Base-by-base conservation (phyloP, 805 yeast genomes). In the Metschnikowia bowlesiae region DNA sequence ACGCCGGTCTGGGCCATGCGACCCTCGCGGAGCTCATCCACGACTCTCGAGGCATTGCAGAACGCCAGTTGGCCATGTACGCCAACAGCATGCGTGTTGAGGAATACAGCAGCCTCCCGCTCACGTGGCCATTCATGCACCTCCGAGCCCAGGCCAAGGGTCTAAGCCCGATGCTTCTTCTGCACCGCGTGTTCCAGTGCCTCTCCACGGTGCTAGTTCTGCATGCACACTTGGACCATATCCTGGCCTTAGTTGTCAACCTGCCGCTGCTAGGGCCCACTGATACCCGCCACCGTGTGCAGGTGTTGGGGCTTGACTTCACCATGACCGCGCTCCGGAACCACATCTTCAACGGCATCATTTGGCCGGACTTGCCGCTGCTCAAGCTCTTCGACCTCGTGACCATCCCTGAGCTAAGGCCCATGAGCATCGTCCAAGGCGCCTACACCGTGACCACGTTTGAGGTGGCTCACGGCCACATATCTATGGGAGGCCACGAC, bases 181-280 rank as follows among this genome's bases (percentile, higher is more conserved):
- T 44, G 47, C 26, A 4, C 33, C 41, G 28, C 56, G 69, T 30
- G 62, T 76, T 8, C 63, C 67, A 46, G 57, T 63, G 45, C 47
- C 62, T 22, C 61, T 78, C 4, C 56, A 58, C 42, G 46, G 54
- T 31, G 37, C 69, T 84, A 44, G 76, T 90, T 29, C 81, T 96
- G 0, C 97, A 90, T 65, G 81, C 92, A 0, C 97, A 90, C 66
- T 62, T 90, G 46, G 97, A 90, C 64, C 97, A 90, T 63, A 73
- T 89, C 11, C 63, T 78, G 8, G 87, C 85, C 0, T 62, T 90
- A 44, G 80, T 84, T 0, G 67, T 90, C 47, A 89, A 89, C 61
- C 80, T 91, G 2, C 88, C 96, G 30, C 46, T 44, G 28, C 8
- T 0, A 73, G 76, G 13, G 74, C 79, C 55, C 30, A 11, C 44